phyloP scores from a whole-genome alignment of 2,329 filamentous ascomycete genomes.

The Corynespora cassiicola region DNA sequence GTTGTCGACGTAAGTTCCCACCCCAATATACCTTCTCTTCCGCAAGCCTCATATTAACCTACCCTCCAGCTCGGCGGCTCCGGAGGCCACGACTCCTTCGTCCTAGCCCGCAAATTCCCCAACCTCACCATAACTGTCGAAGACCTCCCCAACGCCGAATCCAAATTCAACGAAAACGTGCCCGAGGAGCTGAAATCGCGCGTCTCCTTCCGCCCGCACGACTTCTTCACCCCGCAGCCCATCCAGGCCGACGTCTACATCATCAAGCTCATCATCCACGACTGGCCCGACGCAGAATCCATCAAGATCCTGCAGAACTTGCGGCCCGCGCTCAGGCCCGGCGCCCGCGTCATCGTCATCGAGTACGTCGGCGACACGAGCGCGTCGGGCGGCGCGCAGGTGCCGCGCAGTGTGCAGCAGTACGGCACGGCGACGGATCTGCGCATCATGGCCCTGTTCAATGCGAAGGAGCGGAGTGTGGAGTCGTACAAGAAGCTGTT shows the following conservation, averaged over 20 bases:
- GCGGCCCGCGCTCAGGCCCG: slow-evolving; percentile 62
- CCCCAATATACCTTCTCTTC: neutral
- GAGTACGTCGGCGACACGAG: slow-evolving; percentile 44
- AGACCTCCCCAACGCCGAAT: slow-evolving; percentile 34
- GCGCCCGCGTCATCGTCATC: slow-evolving; percentile 55
- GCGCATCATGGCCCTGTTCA: slow-evolving; percentile 59
- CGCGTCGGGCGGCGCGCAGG: too few relatives aligned
- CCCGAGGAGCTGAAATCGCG: slow-evolving; percentile 29
- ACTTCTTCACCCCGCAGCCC: slow-evolving; percentile 65
- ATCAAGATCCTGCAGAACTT: slow-evolving; percentile 50
- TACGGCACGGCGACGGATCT: slow-evolving; percentile 52
- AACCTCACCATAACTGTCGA: slow-evolving; percentile 38
- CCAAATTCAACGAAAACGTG: slow-evolving; percentile 30
- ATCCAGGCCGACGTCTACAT: slow-evolving; percentile 61
- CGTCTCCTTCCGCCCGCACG: slow-evolving; percentile 55
- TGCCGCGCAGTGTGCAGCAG: slow-evolving; percentile 30
- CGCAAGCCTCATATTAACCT: neutral
- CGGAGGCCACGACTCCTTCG: slow-evolving; percentile 37
- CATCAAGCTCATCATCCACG: slow-evolving; percentile 67
- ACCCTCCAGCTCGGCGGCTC: slow-evolving; percentile 32
- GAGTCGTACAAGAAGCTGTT: slow-evolving; percentile 58
- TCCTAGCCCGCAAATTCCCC: slow-evolving; percentile 12
- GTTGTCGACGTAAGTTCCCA: slow-evolving; percentile 35
- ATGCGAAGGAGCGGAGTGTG: slow-evolving; percentile 55
- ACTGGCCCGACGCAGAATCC: slow-evolving; percentile 62